Evolutionary conservation across 768 basidiomycete genomes (phyloP).

Genomic region (Psilocybe subaeruginosa): DNA sequence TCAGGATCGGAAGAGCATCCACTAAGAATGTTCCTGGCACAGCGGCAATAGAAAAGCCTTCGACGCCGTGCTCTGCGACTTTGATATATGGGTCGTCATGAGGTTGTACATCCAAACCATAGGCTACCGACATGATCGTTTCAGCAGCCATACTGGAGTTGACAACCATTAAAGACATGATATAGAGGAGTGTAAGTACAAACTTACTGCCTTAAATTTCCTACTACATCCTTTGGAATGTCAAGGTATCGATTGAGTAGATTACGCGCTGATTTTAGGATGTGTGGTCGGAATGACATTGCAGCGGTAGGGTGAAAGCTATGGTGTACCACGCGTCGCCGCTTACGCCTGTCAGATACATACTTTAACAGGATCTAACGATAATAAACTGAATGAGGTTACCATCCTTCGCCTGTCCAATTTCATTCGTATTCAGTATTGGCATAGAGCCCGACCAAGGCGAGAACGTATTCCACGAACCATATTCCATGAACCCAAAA

Average conservation of each 20-base stretch:
- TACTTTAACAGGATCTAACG: neutral
- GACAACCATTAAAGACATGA: neutral
- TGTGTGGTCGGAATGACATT: slow-evolving; percentile 27
- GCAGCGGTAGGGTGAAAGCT: slow-evolving; percentile 21
- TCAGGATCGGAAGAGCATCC: slow-evolving; percentile 39
- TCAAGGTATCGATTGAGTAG: slow-evolving; percentile 33
- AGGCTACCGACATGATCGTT: slow-evolving; percentile 42
- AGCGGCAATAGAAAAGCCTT: slow-evolving; percentile 31
- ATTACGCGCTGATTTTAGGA: slow-evolving; percentile 27
- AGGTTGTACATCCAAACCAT: slow-evolving; percentile 45
- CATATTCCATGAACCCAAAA: slow-evolving; percentile 23
- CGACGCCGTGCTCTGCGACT: slow-evolving; percentile 39
- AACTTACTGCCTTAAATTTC: slow-evolving; percentile 36
- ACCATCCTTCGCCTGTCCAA: neutral
- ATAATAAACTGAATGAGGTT: neutral
- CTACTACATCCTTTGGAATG: slow-evolving; percentile 38
- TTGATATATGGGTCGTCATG: slow-evolving; percentile 47
- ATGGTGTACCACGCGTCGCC: neutral
- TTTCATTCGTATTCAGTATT: no score
- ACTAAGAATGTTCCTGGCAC: slow-evolving; percentile 47
- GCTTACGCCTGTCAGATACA: neutral
- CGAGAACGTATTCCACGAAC: slow-evolving; percentile 14
- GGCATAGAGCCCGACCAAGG: no score
- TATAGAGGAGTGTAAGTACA: neutral
- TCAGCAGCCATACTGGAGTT: slow-evolving; percentile 37